These are phyloP conservation scores for Entophlyctis helioformis DNA, from an alignment of 192 early-diverging fungal genomes.

Conservation along the genomic window DNA sequence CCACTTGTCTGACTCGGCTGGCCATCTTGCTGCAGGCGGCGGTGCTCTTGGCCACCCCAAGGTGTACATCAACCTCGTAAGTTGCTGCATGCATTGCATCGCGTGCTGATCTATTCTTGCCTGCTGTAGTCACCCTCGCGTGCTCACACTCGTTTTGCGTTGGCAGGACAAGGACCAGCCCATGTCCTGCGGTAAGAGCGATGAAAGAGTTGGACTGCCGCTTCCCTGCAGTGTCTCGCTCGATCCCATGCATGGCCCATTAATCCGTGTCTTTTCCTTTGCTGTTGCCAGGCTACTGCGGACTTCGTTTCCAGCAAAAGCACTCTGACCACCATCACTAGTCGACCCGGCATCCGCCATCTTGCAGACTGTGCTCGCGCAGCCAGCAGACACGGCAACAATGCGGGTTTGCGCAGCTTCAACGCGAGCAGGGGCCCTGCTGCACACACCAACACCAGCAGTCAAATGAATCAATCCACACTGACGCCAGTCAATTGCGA, in stretches of 20 bases:
- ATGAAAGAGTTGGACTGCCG: background rate
- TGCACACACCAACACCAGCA: too few species aligned
- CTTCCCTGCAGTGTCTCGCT: background rate
- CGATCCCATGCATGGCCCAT: background rate
- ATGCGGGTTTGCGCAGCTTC: too few species aligned
- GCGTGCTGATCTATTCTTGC: too few species aligned
- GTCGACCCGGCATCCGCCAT: too few species aligned
- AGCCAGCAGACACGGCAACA: too few species aligned
- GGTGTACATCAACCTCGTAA: conserved; percentile 86
- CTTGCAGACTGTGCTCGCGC: too few species aligned
- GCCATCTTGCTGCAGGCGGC: conserved; percentile 34
- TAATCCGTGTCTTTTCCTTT: background rate
- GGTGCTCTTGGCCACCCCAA: conserved; percentile 88
- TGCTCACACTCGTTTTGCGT: background rate
- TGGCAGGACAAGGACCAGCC: conserved; percentile 45
- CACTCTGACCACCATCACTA: conserved; percentile 53
- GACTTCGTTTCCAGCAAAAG: conserved; percentile 69
- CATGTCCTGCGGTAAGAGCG: conserved; percentile 53
- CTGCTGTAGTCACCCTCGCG: background rate
- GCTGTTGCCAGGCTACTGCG: conserved; percentile 24
- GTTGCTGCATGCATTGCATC: too few species aligned
- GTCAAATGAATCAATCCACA: too few species aligned
- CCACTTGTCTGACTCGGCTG: background rate
- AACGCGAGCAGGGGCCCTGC: too few species aligned
- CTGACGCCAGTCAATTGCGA: too few species aligned